A percentile compares a stretch with the other conserved stretches of the same genome.
phyloP scores from a whole-genome alignment of 768 basidiomycete species.

The Collybia nuda region DNA sequence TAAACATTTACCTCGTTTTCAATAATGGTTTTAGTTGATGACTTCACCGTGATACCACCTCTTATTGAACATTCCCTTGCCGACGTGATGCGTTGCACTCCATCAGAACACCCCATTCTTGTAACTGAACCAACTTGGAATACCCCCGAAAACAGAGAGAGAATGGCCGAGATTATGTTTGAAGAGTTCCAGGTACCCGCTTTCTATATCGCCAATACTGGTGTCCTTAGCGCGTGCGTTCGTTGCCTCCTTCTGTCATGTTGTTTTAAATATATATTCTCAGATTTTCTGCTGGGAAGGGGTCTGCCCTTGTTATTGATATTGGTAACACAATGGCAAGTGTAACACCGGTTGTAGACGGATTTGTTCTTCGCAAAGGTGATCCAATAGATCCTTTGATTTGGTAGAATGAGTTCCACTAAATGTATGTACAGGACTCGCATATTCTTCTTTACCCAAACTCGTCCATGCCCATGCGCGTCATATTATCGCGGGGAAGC shows the following conservation, averaged over 20 bases:
- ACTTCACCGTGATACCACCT: conserved; percentile 73
- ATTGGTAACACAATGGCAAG: conserved; percentile 88
- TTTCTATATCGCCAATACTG: conserved; percentile 94
- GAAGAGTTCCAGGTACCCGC: conserved; percentile 95
- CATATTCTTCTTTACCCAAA: conserved; percentile 71
- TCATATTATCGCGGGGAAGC: conserved; percentile 59
- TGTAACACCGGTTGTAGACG: conserved; percentile 94
- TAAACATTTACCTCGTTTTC: neutral
- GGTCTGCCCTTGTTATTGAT: conserved; percentile 95
- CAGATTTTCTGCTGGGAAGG: conserved; percentile 95
- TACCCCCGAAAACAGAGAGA: conserved; percentile 85
- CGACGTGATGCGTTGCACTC: conserved; percentile 73
- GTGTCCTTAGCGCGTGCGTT: conserved; percentile 88
- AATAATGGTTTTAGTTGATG: conserved; percentile 47
- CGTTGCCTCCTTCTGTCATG: neutral
- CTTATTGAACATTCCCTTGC: conserved; percentile 74
- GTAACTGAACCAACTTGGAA: conserved; percentile 98
- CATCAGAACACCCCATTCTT: conserved; percentile 87
- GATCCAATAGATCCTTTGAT: neutral
- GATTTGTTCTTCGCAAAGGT: conserved; percentile 97
- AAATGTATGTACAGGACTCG: conserved; percentile 55
- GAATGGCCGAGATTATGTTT: conserved; percentile 97
- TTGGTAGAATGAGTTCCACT: too few relatives aligned
- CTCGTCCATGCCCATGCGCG: conserved; percentile 81
- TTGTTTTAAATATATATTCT: conserved; percentile 4